Conservation (phyloP, 1,284 basidiomycete genomes). For the Cutaneotrichosporon dermatis region DNA sequence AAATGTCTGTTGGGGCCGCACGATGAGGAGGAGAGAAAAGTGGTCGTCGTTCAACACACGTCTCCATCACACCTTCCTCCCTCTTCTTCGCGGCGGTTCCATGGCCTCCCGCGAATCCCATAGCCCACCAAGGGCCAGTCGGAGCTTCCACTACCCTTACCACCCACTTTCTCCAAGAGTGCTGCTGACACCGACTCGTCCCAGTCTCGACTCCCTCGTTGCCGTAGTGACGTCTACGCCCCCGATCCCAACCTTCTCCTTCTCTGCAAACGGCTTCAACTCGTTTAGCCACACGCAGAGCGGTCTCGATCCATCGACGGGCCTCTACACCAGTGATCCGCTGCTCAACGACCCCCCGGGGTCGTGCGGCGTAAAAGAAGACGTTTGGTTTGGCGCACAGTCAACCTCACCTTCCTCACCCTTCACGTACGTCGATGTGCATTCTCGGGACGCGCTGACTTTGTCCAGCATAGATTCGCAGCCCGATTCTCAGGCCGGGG, state of each 20-base stretch:
- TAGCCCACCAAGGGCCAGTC: not conserved
- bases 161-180: not conserved
- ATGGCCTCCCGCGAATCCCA: not conserved
- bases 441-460: too few relatives aligned
- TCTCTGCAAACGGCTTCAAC: constrained; percentile 1
- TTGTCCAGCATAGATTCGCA: constrained; percentile 35
- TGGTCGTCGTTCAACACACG: not conserved
- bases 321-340: constrained; percentile 13
- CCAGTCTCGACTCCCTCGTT: constrained; percentile 20
- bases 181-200: constrained; percentile 11
- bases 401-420: constrained; percentile 40
- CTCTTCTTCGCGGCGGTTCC: too few relatives aligned
- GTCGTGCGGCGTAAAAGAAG: constrained; percentile 25
- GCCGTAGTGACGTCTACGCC: constrained; percentile 35
- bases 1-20: too few relatives aligned
- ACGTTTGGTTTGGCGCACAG: constrained; percentile 32
- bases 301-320: constrained; percentile 5
- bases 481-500: constrained; percentile 39
- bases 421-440: constrained; percentile 33
- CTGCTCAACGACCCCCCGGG: constrained; percentile 13
- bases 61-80: not conserved
- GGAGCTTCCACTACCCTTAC: not conserved
- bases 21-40: not conserved
- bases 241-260: constrained; percentile 10
- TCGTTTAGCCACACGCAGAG: constrained; percentile 3